Evolutionary conservation across 2,329 filamentous ascomycete species (phyloP), one percentile per base, ranked within the genome.

Genomic region (Fusarium sp.): DNA sequence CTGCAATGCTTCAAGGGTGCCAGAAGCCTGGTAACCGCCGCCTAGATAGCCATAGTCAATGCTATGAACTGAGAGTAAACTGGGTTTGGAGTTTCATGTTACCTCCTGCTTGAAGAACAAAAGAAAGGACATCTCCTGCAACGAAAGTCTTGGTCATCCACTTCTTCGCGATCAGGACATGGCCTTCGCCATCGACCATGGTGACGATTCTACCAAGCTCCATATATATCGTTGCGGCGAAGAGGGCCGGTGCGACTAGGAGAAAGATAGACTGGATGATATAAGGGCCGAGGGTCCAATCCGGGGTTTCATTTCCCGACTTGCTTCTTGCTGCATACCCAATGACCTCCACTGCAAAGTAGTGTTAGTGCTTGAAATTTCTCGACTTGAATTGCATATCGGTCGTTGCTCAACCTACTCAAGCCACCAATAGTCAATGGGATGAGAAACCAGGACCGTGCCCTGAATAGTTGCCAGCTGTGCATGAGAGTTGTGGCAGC

Each of bases 21-120:
- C 75, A 1, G 55, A 87, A 0, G 66, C 33, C 24, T 66, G 63
- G 3, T 53, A 42, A 2, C 63, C 63, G 22, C 60, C 63, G 2
- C 63, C 63, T 66, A 2, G 2, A 5, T 20, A 24, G 22, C 40
- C 48, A 52, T 28, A 9, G 22, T 15, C 6, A 6, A 2, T 7
- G 10, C 4, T 18, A 33, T 2, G n/a, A 39, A 28, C 26, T 28
- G 26, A 10, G 8, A 28, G 7, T 28, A 28, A 28, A 28, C 10
- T 10, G 11, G 9, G 8, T 14, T 26, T 10, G 7, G 10, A 3
- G 36, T 3, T 28, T 7, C 0, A 8, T 3, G 3, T 33, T 24
- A 68, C 66, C 66, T 20, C 51, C 53, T 4, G 43, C 63, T 8
- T 72, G 69, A 0, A 72, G 26, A 7, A 72, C 20, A 14, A 72